Base-by-base conservation (phyloP, 2,329 filamentous ascomycete genomes). In the Monascus ruber region DNA sequence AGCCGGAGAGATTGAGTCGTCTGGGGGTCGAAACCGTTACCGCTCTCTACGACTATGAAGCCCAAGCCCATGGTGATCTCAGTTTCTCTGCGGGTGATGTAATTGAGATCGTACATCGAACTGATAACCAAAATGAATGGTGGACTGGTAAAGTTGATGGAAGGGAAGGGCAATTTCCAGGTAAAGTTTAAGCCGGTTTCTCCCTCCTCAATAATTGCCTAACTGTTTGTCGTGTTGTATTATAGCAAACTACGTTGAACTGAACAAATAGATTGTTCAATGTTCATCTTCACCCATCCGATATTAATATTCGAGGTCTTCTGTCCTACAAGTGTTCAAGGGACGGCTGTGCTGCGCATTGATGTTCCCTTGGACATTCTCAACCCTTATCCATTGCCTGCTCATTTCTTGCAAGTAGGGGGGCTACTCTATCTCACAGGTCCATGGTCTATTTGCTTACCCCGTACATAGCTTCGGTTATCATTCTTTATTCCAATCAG, bases 61-160 rank as follows among this genome's bases (percentile, higher is more conserved):
- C 91, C 5, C 88, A 96, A 59, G 88, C 89, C 1, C 87, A 94
- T 47, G 88, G 88, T 3, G 91, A 98, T 58, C 68, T 98, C 46
- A 94, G 85, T 53, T 98, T 98, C 66, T 75, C 74, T 11, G 79
- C 85, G 0, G 88, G 89, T 4, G 91, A 98, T 45, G 68, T 83
- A 4, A 96, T 98, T 54, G 88, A 96, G 61, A 88, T 98, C 50
- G 61, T 91, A 2, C 74, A 73, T 43, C 75, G 85, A 49, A 94
- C 86, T n/a, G 72, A 76, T 46, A 95, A 94, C 54, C 81, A 85
- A 37, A 96, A 98, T 51, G 91, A 98, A 63, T 98, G 91, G 91
- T 98, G 91, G 91, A 81, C 74, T 6, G 91, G 91, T 31, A 84
- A 78, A 58, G 58, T 94, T 39, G 72, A 82, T 42, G 86, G 83